Evolutionary conservation across 2,329 filamentous ascomycete species (phyloP), one percentile per base, ranked within the genome.

Genomic region (Ceratocystis diversiconidia): DNA sequence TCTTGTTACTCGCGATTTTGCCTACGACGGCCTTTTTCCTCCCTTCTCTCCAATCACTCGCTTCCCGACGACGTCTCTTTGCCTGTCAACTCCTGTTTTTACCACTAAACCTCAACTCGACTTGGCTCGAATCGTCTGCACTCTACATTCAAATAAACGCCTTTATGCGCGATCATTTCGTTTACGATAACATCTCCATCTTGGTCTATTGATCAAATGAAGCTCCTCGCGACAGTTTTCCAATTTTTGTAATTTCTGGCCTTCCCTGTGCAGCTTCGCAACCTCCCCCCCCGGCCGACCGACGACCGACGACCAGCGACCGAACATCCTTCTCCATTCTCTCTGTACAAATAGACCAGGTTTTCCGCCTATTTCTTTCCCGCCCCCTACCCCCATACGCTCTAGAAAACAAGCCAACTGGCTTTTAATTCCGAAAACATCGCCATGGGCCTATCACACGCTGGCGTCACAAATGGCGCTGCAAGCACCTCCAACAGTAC

Each of bases 401-500:
- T 15, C 36, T 15, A 15, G 17, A 48, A n/a, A 28, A 28, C 19
- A 52, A 52, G 15, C 22, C 48, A 25, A 52, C 48, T 22, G 48
- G 46, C 41, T 32, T 25, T 30, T 30, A 65, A 32, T 22, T 19
- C 32, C 22, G 25, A 28, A 12, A 36, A 32, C 17, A 36, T 12
- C 15, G 52, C 30, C 52, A 67, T 67, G 66, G 66, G 55, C 52
- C 65, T 63, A 43, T 65, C 66, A 46, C 63, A 65, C 17, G 61
- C 52, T 57, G 63, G 61, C 67, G 73, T 73, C 70, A 73, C 74
- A 63, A 74, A 72, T 62, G 75, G 72, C 57, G 72, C 72, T 57
- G 71, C 71, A 62, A 75, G 72, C 69, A 71, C 72, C 61, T 74
- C 73, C 61, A 80, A 75, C 66, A 82, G 78, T 72, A 77, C 80